Base-by-base conservation (phyloP, 1,284 basidiomycete genomes). In the Inonotus obliquus region DNA sequence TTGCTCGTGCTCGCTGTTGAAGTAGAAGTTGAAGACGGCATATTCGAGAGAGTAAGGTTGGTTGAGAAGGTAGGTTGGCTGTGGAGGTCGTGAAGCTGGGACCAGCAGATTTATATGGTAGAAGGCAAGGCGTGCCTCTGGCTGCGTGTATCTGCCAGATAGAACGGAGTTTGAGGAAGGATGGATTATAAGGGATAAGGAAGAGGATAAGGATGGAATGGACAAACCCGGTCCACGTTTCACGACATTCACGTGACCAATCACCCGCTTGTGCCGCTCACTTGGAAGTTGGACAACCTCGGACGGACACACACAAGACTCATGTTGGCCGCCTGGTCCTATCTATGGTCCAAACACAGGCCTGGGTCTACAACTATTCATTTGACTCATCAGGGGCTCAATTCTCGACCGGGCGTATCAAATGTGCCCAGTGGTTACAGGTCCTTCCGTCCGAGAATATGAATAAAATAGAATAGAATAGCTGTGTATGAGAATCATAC, bases 121-220 rank as follows among this genome's bases (percentile, higher is more conserved):
- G 27, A 27, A 23, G 25, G 14, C 9, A 27, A 35, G n/a, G 29
- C 19, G 51, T 52, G 32, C 51, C 27, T 37, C 37, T 39, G 54
- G 54, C 54, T 55, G 37, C 54, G 54, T 55, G 54, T 55, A 55
- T 55, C 3, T 25, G 19, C 54, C 54, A 45, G 54, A 23, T 45
- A 17, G 29, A 52, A 52, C 51, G 51, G 51, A 14, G n/a, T 2
- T 23, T 23, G 47, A 23, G 21, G 47, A 25, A 23, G 45, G 19
- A 45, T 9, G 48, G 4, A 14, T 17, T 23, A n/a, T 27, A 14
- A 35, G 13, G 51, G 0, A 35, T 1, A 35, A 13, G 29, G 27
- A 32, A 35, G 13, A 32, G 32, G 49, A 21, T 29, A 35, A 4
- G 49, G 25, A 27, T 9, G 32, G 25, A 27, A 25, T 1, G 6